Base-by-base conservation (phyloP, 495 filamentous ascomycete genomes). In the Bryoglossum gracile region DNA sequence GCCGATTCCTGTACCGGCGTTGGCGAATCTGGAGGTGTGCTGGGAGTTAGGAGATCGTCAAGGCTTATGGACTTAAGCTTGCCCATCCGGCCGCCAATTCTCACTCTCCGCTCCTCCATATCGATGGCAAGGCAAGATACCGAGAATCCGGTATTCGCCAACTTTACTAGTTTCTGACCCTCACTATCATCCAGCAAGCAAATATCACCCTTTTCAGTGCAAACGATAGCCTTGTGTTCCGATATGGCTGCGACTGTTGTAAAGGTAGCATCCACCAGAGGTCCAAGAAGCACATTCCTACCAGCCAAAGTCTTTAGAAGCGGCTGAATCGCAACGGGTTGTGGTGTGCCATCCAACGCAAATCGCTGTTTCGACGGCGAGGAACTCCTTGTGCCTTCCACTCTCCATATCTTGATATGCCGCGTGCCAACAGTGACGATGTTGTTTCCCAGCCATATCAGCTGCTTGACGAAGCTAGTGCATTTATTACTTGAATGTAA, bases 401-500 rank as follows among this genome's bases (percentile, higher is more conserved):
- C 76, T 54, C 84, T 76, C 92, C 92, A 98, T 24, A 94, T 77
- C 64, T 97, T 98, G 57, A 95, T 80, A 70, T 96, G 89, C 42
- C 92, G 80, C 36, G 90, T 84, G 14, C 92, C 92, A 21, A 87
- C 75, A 70, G 83, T 87, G 17, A 89, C 68, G 36, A 89, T 74
- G 28, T 45, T 54, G 21, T 43, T 60, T 16, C 58, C 14, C 63
- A 95, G 76, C 91, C 92, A 98, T 43, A 84, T 80, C 74, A 95
- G 91, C 23, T 81, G 78, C 32, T 81, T 83, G 56, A 95, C 71
- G 36, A 77, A 79, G 14, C 85, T 83, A 21, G 89, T 96, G 67
- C 92, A 97, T 63, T 92, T 90, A 61, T 95, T 96, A 59, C 87
- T 91, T 25, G 89, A 88, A 63, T 94, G 87, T 33, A 98, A 69